Evolutionary conservation across 108 stramenopile species (phyloP), one percentile per base, ranked within the genome.

Genomic region (Epithemia pelagica): DNA sequence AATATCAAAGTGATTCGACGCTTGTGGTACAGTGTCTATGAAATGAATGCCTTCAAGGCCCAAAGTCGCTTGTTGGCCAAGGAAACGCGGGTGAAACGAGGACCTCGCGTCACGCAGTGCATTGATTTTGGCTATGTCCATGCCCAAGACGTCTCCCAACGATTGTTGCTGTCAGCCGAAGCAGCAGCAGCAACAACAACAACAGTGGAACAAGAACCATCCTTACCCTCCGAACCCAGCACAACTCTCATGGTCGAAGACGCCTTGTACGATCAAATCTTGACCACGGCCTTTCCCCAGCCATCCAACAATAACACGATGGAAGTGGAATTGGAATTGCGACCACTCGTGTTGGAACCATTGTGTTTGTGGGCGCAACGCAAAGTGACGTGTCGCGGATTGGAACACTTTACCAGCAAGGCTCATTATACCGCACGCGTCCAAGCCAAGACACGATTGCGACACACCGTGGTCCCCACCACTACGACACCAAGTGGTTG

Each of bases 391-490:
- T 58, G 56, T 27, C 56, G 56, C 8, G 56, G 56, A 58, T 27
- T 58, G 25, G 56, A 58, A 58, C 56, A 58, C 21, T 58, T 23
- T 7, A 27, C 56, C 22, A 58, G 56, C 21, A 58, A 58, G 21
- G 7, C 7, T 26, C 56, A 58, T 27, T 58, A 27, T 23, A 27
- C 56, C 15, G 21, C 56, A 8, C 56, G 56, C 5, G 25, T 26
- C 18, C 15, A 58, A 58, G 21, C 56, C 26, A 26, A 26, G 56
- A 21, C 22, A 8, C 18, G 21, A 58, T 23, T 58, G 26, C 56
- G 56, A 27, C 37, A 46, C 37, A 15, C 15, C 10, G 37, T 46
- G 37, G 15, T 46, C 15, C 37, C 5, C 5, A 46, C 15, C 10
- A 10, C 37, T 15, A 10, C 37, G 10, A 10, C 37, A 5, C 10